These are phyloP conservation scores for Apophysomyces variabilis DNA, from an alignment of 371 early-diverging fungal genomes.

Conservation along the genomic window DNA sequence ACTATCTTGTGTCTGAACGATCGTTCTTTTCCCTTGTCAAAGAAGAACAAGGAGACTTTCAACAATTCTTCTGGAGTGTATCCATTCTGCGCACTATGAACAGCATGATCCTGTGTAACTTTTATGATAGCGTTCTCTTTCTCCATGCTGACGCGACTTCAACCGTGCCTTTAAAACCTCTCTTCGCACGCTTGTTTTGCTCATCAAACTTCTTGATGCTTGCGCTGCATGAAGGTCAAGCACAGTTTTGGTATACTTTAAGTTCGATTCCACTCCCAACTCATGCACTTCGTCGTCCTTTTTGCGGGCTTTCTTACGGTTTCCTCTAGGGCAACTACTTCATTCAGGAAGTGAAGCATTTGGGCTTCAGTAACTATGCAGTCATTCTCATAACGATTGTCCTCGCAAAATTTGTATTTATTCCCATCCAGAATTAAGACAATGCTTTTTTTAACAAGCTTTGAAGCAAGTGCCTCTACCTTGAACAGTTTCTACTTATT, in stretches of 20 bases:
- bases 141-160: not conserved
- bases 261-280: not conserved
- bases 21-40: not conserved
- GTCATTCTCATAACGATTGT: constrained; percentile 4
- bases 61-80: too few species aligned
- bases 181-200: not conserved
- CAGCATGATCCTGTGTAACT: not conserved
- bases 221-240: constrained; percentile 10
- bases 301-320: too few species aligned
- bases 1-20: not conserved
- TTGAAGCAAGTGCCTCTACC: not conserved
- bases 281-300: not conserved
- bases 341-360: constrained; percentile 9
- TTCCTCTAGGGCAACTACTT: not conserved
- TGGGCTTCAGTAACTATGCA: constrained; percentile 10
- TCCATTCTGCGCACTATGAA: too few species aligned
- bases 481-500: not conserved
- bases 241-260: constrained; percentile 4
- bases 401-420: not conserved
- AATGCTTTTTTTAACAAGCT: not conserved
- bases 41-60: not conserved
- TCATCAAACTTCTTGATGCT: not conserved
- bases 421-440: not conserved
- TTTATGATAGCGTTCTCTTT: not conserved
- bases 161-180: not conserved